Percentiles rank a stretch among this genome's conserved stretches.
Conservation (phyloP, 1,284 basidiomycete species). For the Sutorius eximius region DNA sequence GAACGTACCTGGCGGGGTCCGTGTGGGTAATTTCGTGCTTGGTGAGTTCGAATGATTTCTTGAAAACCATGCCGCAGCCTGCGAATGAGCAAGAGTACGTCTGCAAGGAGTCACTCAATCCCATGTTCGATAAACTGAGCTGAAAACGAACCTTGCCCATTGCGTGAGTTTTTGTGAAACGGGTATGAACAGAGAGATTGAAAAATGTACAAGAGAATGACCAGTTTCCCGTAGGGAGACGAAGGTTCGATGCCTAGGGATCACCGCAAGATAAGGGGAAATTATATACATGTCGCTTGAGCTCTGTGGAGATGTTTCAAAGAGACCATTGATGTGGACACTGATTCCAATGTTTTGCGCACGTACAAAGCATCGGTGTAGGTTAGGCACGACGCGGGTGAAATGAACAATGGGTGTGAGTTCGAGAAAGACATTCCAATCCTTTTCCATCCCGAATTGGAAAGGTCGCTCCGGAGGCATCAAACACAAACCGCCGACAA, state of each 20-base stretch:
- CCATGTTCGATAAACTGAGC: neutral
- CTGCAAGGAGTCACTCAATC: conserved; percentile 2
- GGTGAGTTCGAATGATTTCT: neutral
- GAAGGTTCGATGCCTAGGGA: neutral
- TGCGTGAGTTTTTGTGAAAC: neutral
- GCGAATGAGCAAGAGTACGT: conserved; percentile 6
- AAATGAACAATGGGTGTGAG: neutral
- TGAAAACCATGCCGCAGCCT: conserved; percentile 12
- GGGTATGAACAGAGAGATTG: neutral
- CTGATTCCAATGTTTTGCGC: neutral
- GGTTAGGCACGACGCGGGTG: neutral
- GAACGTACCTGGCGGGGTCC: conserved; percentile 1
- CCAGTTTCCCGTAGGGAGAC: conserved; percentile 2
- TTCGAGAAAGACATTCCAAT: neutral
- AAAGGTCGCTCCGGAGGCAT: too few species aligned
- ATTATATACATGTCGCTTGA: conserved; percentile 6
- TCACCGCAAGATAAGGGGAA: neutral
- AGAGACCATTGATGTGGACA: neutral
- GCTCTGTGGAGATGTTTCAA: neutral
- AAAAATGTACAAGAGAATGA: conserved; percentile 6
- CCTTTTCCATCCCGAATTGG: neutral
- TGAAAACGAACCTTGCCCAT: conserved; percentile 7
- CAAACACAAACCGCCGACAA: too few species aligned
- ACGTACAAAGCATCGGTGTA: neutral
- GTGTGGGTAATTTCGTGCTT: conserved; percentile 15